A percentile compares a stretch with the other conserved stretches of the same genome.
phyloP scores from a whole-genome alignment of 805 yeast species.

The Candida ovalis region DNA sequence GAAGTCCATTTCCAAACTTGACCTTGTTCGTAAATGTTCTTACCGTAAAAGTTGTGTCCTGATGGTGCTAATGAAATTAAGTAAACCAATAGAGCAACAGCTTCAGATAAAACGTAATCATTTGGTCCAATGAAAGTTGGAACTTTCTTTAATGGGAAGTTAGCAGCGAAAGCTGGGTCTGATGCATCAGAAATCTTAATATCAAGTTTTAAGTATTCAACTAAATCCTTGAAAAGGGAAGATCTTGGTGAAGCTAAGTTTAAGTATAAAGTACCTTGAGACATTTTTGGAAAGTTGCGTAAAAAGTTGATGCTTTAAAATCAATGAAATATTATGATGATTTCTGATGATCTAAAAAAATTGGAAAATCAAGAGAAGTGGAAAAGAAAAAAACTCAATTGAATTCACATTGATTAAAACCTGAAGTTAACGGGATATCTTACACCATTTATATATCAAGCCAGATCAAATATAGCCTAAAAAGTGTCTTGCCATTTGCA shows the following conservation, averaged over 20 bases:
- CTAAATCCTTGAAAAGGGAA: slow-evolving; percentile 41
- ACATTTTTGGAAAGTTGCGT: not conserved
- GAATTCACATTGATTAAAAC: no score
- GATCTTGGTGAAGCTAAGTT: slow-evolving; percentile 30
- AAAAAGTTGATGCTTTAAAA: not conserved
- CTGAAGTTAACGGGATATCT: not conserved
- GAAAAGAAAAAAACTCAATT: no score
- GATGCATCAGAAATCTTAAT: slow-evolving; percentile 40
- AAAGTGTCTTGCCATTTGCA: no score
- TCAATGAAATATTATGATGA: no score
- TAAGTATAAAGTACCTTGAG: slow-evolving; percentile 9
- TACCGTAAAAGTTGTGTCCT: slow-evolving; percentile 48
- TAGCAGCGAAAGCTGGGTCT: slow-evolving; percentile 39
- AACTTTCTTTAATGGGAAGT: slow-evolving; percentile 59
- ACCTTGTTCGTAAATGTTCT: slow-evolving; percentile 55
- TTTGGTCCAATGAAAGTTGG: slow-evolving; percentile 65
- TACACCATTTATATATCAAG: not conserved
- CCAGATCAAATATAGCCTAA: not conserved
- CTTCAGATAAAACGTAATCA: slow-evolving; percentile 65
- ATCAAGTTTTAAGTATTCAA: slow-evolving; percentile 54
- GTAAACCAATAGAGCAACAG: slow-evolving; percentile 56
- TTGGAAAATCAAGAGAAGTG: no score
- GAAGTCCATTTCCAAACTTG: slow-evolving; percentile 73
- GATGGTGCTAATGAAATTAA: slow-evolving; percentile 33
- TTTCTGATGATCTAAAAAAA: no score